These are phyloP conservation scores for Ophiostoma populinum DNA, from an alignment of 2,329 filamentous ascomycete species.

Conservation along the genomic window DNA sequence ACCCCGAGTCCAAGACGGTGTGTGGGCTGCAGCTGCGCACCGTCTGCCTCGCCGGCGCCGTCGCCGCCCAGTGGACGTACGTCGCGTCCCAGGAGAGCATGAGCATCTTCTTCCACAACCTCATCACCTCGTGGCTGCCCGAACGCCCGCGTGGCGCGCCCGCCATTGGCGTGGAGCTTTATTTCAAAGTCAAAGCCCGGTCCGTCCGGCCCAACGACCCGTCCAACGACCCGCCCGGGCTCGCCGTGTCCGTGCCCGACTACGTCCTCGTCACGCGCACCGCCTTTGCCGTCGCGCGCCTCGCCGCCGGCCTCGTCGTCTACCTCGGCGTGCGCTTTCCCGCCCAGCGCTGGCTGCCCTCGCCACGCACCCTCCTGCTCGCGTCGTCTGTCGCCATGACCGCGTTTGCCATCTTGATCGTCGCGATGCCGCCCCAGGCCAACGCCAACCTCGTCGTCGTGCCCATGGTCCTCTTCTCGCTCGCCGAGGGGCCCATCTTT, in stretches of 20 bases:
- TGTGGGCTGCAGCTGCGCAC: constrained; percentile 33
- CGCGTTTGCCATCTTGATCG: constrained; percentile 32
- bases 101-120: constrained; percentile 40
- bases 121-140: constrained; percentile 27
- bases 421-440: constrained; percentile 22
- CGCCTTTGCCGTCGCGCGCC: constrained; percentile 57
- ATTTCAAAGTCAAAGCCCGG: no score
- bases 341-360: constrained; percentile 30
- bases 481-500: constrained; percentile 71
- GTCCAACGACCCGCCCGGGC: constrained; percentile 22
- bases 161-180: no score
- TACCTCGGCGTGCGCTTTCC: constrained; percentile 31
- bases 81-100: constrained; percentile 55
- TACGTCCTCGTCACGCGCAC: constrained; percentile 58
- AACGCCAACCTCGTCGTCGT: constrained; percentile 33
- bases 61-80: constrained; percentile 64
- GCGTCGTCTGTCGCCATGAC: constrained; percentile 44
- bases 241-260: constrained; percentile 38
- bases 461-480: constrained; percentile 55
- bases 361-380: constrained; percentile 52
- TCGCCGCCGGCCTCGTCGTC: constrained; percentile 48
- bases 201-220: constrained; percentile 8
- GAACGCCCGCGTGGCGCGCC: no score
- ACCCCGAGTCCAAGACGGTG: constrained; percentile 29
- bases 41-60: constrained; percentile 47